Base-by-base conservation (phyloP, 441 rosid genomes). In the Gossypium laxum region DNA sequence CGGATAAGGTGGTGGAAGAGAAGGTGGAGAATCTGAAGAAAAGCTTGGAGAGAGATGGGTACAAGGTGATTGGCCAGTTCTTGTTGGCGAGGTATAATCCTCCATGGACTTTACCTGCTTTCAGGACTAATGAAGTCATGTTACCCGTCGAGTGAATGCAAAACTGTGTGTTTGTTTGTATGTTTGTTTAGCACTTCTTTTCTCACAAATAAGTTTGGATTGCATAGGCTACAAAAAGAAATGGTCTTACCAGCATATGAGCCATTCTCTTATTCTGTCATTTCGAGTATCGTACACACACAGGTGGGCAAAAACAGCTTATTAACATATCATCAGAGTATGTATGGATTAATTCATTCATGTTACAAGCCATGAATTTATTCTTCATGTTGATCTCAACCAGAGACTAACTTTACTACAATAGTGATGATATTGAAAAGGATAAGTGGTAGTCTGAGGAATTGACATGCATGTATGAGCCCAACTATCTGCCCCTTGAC, bases 71-170 rank as follows among this genome's bases (percentile, higher is more conserved):
- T 34, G 97, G 96, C 7, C 88, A 88, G 24, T 83, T 76, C 59
- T 6, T 88, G 69, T 82, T 91, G 74, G 95, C 86, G 59, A 87
- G 98, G 88, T 89, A 85, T 74, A 93, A 91, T 56, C 98, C 97
- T 0, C 96, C 97, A 0, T 91, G 91, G 91, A 88, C 97, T 47
- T 50, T 93, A 66, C 95, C 96, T 14, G 71, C 85, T 45, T 81
- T 87, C 32, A 88, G 89, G 82, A 87, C 95, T 48, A 90, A 93
- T 19, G 97, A 90, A 76, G 84, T 91, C 47, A 83, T 89, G 93
- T 76, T 89, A 47, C 90, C 96, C 17, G 76, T 93, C 17, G 95
- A 88, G 75, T 89, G 85, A 89, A 8, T 14, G n/a, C 1, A 15
- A 5, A 72, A 11, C 5, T 43, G 10, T 59, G 69, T 32, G 43